Conservation (phyloP, 108 stramenopile species). For the Mediolabrus comicus region DNA sequence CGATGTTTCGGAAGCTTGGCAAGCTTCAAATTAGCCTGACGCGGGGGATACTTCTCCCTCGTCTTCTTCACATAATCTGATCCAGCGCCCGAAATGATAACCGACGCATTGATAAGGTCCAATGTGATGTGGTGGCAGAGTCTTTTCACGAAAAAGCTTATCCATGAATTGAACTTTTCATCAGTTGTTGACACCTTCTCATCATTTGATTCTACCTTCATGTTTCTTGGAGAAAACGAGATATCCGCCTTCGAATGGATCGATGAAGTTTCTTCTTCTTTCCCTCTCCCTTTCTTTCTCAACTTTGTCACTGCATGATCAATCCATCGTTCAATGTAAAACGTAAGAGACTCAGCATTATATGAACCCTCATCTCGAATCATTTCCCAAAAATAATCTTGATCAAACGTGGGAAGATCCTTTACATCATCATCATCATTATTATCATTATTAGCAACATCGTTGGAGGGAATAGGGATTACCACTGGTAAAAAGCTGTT, state of each 20-base stretch:
- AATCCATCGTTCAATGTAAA: constrained; percentile 41
- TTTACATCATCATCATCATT: neutral
- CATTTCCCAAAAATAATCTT: constrained; percentile 16
- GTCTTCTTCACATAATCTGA: constrained; percentile 22
- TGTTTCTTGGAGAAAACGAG: neutral
- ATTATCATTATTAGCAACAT: no score
- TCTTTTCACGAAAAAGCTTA: constrained; percentile 4
- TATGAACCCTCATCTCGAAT: constrained; percentile 27
- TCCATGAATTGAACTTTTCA: constrained; percentile 23
- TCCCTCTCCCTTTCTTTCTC: neutral
- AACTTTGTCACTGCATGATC: constrained; percentile 11
- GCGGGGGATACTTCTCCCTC: constrained; percentile 14
- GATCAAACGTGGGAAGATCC: constrained; percentile 26
- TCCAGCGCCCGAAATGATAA: constrained; percentile 37
- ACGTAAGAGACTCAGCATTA: constrained; percentile 20
- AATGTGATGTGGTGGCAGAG: constrained; percentile 20
- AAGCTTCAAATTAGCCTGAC: constrained; percentile 27
- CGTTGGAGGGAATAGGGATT: neutral
- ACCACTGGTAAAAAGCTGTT: neutral
- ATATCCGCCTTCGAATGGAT: neutral
- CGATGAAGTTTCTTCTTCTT: neutral
- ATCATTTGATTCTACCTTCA: neutral
- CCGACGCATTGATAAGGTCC: constrained; percentile 17
- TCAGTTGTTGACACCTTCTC: constrained; percentile 17
- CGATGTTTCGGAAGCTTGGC: constrained; percentile 24